These are phyloP conservation scores for Heritiera littoralis DNA, from an alignment of 345 rosid species.

Conservation along the genomic window DNA sequence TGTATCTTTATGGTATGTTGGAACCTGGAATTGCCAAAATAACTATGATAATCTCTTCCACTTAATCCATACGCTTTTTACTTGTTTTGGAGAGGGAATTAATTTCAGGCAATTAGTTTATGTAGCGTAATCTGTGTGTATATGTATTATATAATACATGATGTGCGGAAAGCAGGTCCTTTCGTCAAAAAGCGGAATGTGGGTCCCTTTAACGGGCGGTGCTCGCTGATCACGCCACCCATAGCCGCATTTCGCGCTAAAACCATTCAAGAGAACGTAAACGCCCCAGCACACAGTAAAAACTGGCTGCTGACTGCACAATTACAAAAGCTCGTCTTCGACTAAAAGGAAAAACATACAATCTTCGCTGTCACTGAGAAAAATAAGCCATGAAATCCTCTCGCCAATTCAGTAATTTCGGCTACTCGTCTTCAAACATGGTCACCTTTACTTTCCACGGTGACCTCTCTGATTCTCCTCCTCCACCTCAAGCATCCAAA, in stretches of 20 bases:
- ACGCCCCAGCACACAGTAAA: background rate
- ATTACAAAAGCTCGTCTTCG: background rate
- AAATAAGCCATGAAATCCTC: constrained; percentile 40
- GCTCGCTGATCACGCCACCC: background rate
- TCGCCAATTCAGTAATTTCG: constrained; percentile 32
- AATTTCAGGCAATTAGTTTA: background rate
- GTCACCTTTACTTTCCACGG: constrained; percentile 41
- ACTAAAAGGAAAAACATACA: background rate
- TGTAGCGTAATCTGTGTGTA: too few relatives aligned
- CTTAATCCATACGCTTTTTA: too few relatives aligned
- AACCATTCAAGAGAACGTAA: constrained; percentile 21
- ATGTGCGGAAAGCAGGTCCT: background rate
- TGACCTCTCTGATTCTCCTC: constrained; percentile 26
- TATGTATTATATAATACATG: too few relatives aligned
- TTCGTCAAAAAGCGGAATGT: background rate
- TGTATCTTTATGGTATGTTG: background rate
- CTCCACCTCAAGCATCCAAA: constrained; percentile 31
- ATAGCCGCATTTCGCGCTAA: constrained; percentile 6
- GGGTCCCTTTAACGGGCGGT: constrained; percentile 20
- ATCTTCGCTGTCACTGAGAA: background rate
- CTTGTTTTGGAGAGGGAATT: too few relatives aligned
- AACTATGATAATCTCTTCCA: background rate
- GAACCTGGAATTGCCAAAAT: background rate
- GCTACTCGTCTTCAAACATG: constrained; percentile 37
- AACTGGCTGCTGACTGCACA: background rate